Evolutionary conservation across 805 yeast genomes (phyloP).

Genomic region (Isabelozyma gotoi): DNA sequence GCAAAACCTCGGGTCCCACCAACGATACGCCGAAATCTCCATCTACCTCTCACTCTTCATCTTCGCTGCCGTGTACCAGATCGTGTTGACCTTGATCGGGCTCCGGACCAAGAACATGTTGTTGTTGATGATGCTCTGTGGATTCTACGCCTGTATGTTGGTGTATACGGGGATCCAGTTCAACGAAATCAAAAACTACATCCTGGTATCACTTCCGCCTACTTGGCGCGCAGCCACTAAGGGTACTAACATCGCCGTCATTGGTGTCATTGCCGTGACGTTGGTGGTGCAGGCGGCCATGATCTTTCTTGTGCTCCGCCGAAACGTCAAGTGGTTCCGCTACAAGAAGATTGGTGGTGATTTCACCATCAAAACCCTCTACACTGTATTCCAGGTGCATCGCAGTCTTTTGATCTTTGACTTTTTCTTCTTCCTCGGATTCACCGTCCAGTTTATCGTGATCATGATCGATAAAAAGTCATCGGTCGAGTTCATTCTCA

Average conservation of each 20-base stretch:
- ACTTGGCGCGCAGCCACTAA: slow-evolving; percentile 30
- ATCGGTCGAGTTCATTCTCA: slow-evolving; percentile 45
- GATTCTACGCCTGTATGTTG: slow-evolving; percentile 43
- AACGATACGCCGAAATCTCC: slow-evolving; percentile 27
- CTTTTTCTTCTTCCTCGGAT: slow-evolving; percentile 48
- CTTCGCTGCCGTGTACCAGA: slow-evolving; percentile 45
- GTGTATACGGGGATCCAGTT: slow-evolving; percentile 49
- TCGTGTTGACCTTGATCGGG: slow-evolving; percentile 37
- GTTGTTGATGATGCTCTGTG: slow-evolving; percentile 36
- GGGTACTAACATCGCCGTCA: slow-evolving; percentile 44
- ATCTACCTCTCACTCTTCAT: slow-evolving; percentile 49
- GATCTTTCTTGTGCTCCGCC: slow-evolving; percentile 30
- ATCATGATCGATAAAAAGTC: slow-evolving; percentile 36
- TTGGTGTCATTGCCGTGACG: slow-evolving; percentile 37
- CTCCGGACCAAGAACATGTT: slow-evolving; percentile 39
- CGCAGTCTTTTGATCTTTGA: slow-evolving; percentile 21
- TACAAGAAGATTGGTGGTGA: slow-evolving; percentile 51
- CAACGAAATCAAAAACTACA: slow-evolving; percentile 32
- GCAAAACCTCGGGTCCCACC: slow-evolving; percentile 11
- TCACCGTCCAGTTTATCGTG: slow-evolving; percentile 49
- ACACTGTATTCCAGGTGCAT: slow-evolving; percentile 40
- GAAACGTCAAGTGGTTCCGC: slow-evolving; percentile 46
- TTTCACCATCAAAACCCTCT: slow-evolving; percentile 35
- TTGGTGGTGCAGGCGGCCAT: slow-evolving; percentile 28
- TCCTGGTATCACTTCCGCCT: slow-evolving; percentile 13